Base-by-base conservation (phyloP, 768 basidiomycete genomes). In the Strobilomyces echinocephalus region DNA sequence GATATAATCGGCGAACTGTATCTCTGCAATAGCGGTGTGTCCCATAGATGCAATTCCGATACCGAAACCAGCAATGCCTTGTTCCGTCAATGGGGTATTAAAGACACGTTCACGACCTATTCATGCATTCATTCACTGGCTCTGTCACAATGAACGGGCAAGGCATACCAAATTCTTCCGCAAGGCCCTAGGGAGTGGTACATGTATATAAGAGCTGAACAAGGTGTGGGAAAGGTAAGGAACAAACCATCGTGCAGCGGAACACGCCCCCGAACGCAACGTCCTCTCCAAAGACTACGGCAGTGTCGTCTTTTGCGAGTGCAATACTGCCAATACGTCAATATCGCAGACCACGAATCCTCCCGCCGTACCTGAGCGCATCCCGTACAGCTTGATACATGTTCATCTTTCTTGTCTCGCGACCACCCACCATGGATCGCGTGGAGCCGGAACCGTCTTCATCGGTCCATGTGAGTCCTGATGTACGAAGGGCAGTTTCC, bases 261-360 rank as follows among this genome's bases (percentile, higher is more conserved):
- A 97, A 97, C 14, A 97, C 94, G 4, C 94, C 94, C 11, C 94
- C 94, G 60, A 95, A 97, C 0, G 87, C 88, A 44, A 97, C 91
- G 58, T 93, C 90, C 64, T 89, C 86, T 8, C 94, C 94, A 62
- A 97, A 97, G 0, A 97, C 84, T 5, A 95, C 83, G 2, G 95
- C 86, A 49, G 74, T 87, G 49, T 91, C 88, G 63, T 97, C 92
- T 64, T 91, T 93, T 30, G 79, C 73, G 18, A 97, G 71, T 5
- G 90, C 89, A 54, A 88, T 91, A 53, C 91, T 91, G 52, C 42
- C 12, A n/a, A 14, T 14, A 20, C 30, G 45, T 69, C 38, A 66
- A 36, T 10, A 57, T 10, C 11, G 11, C 6, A 28, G 42, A 46
- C 16, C 2, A 20, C 36, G 11, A 20, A 35, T 7, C 7, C 43